Conservation (phyloP, 192 early-diverging fungal species). For the Lobulomyces angularis region DNA sequence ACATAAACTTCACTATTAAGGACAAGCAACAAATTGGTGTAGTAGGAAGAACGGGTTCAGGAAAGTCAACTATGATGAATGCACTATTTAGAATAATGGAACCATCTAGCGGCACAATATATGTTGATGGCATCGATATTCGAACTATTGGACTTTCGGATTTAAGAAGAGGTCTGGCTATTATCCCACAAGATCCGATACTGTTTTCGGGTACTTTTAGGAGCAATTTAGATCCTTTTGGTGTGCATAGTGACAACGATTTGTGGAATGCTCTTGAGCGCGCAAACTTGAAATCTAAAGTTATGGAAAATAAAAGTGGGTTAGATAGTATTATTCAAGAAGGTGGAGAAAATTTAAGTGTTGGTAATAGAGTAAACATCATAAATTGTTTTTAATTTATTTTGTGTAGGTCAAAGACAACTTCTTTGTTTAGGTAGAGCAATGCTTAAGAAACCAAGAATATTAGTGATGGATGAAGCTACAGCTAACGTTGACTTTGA, state of each 20-base stretch:
- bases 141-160: conserved; percentile 12
- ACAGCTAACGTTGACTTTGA: conserved; percentile 13
- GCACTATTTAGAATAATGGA: conserved; percentile 18
- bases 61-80: conserved; percentile 6
- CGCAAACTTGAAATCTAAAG: no score
- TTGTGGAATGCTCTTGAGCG: no score
- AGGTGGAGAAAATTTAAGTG: conserved; percentile 64
- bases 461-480: conserved; percentile 14
- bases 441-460: conserved; percentile 24
- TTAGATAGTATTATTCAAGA: conserved; percentile 51
- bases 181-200: conserved; percentile 33
- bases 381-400: conserved; percentile 12
- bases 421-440: conserved; percentile 44
- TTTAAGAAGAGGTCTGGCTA: conserved; percentile 17
- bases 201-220: conserved; percentile 20
- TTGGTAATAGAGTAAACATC: conserved; percentile 50
- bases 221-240: conserved; percentile 11
- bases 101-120: conserved; percentile 11
- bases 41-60: conserved; percentile 26
- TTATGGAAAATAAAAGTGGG: conserved; percentile 19
- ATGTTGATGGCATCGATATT: conserved; percentile 26
- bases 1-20: conserved; percentile 20
- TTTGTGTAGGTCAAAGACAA: conserved; percentile 29
- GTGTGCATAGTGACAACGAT: conserved; percentile 5
- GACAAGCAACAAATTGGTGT: conserved; percentile 35